These are phyloP conservation scores for Pseudonitzschia multiseries DNA, from an alignment of 108 stramenopile genomes.

Conservation along the genomic window DNA sequence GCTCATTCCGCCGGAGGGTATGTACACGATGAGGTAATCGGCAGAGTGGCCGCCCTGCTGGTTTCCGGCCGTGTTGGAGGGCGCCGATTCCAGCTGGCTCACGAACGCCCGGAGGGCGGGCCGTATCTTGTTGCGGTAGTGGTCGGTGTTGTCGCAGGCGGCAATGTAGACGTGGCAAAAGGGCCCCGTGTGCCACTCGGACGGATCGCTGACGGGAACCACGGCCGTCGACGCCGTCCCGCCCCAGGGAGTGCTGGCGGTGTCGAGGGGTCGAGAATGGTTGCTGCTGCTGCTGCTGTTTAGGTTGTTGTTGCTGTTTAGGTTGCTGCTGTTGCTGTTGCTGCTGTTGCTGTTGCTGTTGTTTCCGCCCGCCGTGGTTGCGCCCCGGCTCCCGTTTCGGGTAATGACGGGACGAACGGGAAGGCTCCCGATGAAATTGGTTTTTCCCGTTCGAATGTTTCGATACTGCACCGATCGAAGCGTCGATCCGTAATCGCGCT, in stretches of 20 bases:
- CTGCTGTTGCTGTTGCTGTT: no score
- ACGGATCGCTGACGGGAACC: conserved; percentile 43
- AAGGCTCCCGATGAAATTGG: conserved; percentile 41
- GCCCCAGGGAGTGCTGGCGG: conserved; percentile 32
- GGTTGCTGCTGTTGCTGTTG: no score
- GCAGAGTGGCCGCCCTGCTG: conserved; percentile 35
- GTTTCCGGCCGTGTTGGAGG: conserved; percentile 17
- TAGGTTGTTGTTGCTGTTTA: no score
- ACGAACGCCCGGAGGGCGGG: conserved; percentile 78
- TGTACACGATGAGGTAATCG: conserved; percentile 69
- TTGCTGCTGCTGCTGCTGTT: background rate
- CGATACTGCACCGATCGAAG: conserved; percentile 59
- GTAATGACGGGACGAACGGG: conserved; percentile 50
- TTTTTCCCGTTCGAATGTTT: conserved; percentile 49
- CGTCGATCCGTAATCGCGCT: conserved; percentile 50
- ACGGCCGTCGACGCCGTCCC: conserved; percentile 32
- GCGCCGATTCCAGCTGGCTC: conserved; percentile 69
- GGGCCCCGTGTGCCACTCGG: conserved; percentile 75
- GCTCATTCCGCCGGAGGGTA: conserved; percentile 55
- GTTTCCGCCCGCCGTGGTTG: conserved; percentile 6
- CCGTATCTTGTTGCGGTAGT: conserved; percentile 72
- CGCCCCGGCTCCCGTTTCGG: conserved; percentile 16
- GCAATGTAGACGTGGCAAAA: conserved; percentile 85
- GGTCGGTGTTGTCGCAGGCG: conserved; percentile 58
- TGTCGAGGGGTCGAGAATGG: background rate